These are phyloP conservation scores for Dovyalis caffra DNA, from an alignment of 345 rosid species.

Conservation along the genomic window DNA sequence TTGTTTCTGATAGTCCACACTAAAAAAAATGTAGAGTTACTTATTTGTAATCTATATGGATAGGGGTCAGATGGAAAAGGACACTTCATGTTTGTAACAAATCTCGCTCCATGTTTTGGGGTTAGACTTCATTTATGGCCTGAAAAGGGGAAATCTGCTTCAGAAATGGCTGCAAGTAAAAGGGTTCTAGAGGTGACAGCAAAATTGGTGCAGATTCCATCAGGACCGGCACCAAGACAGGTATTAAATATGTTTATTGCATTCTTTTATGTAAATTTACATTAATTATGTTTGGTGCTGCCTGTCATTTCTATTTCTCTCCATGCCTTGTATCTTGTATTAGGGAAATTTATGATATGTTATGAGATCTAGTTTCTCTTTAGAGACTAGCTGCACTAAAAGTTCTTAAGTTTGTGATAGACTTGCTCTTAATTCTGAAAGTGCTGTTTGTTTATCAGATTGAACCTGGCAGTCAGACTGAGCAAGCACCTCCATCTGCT, in stretches of 20 bases:
- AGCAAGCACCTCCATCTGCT: slow-evolving; percentile 97
- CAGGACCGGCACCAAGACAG: slow-evolving; percentile 95
- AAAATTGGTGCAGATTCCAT: slow-evolving; percentile 93
- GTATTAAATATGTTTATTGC: slow-evolving; percentile 33
- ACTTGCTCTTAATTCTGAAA: slow-evolving; percentile 10
- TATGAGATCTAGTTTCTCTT: slow-evolving; percentile 2
- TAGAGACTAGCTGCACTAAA: slow-evolving; percentile 5
- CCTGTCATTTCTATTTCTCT: neutral
- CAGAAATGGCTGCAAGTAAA: slow-evolving; percentile 52
- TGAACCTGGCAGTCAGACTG: slow-evolving; percentile 99
- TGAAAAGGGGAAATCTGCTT: slow-evolving; percentile 56
- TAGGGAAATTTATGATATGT: neutral
- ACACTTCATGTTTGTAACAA: slow-evolving; percentile 90
- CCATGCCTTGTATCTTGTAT: slow-evolving; percentile 5
- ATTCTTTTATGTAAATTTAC: neutral
- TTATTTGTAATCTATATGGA: slow-evolving; percentile 24
- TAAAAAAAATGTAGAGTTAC: slow-evolving; percentile 2
- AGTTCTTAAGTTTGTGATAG: slow-evolving; percentile 13
- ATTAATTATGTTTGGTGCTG: neutral
- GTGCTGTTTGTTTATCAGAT: slow-evolving; percentile 45
- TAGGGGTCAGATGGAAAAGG: slow-evolving; percentile 82
- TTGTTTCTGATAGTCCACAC: neutral
- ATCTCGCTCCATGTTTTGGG: slow-evolving; percentile 92
- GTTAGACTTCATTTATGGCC: slow-evolving; percentile 96
- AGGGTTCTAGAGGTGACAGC: slow-evolving; percentile 80